Base-by-base conservation (phyloP, 2,329 filamentous ascomycete genomes). In the Pseudopithomyces maydicus region DNA sequence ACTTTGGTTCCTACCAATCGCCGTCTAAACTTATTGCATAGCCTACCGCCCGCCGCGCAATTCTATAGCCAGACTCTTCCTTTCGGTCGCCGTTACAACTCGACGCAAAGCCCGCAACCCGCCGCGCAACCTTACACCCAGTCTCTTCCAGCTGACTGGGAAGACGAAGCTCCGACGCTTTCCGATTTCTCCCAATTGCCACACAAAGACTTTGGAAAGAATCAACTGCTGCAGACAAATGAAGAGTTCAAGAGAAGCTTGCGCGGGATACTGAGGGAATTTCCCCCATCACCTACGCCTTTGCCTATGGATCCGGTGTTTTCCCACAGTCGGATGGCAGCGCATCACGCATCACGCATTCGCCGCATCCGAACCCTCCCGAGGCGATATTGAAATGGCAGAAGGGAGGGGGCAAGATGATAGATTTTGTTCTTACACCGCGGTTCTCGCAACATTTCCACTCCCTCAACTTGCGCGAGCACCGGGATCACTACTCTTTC, bases 351-450 rank as follows among this genome's bases (percentile, higher is more conserved):
- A 76, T 79, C 58, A 79, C 88, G 49, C 80, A 85, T 49, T 86
- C 88, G 19, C 85, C 93, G 22, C 94, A 98, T 71, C 89, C 93
- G 6, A 88, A 92, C 59, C 88, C 94, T 1, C 91, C 92, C 1
- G 82, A 87, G 51, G 91, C 91, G 1, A 88, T 98, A 7, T 82
- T 90, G 64, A 91, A 92, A 65, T 90, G 92, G 64, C 94, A 98
- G 76, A 88, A 91, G 68, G 91, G 91, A 29, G 88, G 88, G 1
- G 92, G 92, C 12, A 97, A 97, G 80, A 96, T 98, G 88, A 96
- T 99, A 62, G 95, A 99, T 78, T 97, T 99, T 74, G 96, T 99
- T 65, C 95, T 99, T 73, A 95, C 94, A 23, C 94, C 98, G 11
- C 91, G 91, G 1, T 91, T 96, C 75, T 92, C 90, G 1, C 90